A percentile compares a stretch with the other conserved stretches of the same genome.
Evolutionary conservation across 2,329 filamentous ascomycete species (phyloP).

Genomic region (Coniochaeta sp.): DNA sequence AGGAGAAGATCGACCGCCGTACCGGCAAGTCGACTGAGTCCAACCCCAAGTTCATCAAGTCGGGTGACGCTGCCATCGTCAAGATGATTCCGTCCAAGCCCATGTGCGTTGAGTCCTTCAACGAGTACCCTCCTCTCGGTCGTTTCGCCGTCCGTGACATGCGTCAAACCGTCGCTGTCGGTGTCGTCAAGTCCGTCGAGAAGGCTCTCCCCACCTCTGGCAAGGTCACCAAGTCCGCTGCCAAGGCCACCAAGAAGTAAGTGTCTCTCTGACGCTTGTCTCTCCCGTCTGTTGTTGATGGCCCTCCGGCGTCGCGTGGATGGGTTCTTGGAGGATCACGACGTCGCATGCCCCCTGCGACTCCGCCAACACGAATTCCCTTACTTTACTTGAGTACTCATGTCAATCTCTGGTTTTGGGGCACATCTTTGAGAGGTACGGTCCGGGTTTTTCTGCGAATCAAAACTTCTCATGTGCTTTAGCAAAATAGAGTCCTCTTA

Average conservation of each 20-base stretch:
- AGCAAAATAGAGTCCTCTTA: slow-evolving; percentile 26
- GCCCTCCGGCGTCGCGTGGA: not conserved
- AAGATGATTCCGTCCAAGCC: slow-evolving; percentile 99
- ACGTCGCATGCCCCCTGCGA: slow-evolving; percentile 2
- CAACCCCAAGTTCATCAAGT: slow-evolving; percentile 99
- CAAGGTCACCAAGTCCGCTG: slow-evolving; percentile 67
- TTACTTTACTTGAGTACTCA: slow-evolving; percentile 17
- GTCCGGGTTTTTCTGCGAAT: slow-evolving; percentile 22
- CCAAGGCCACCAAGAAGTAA: slow-evolving; percentile 73
- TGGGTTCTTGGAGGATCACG: not conserved
- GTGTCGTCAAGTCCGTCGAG: slow-evolving; percentile 86
- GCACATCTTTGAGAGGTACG: slow-evolving; percentile 19
- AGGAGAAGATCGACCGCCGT: slow-evolving; percentile 99
- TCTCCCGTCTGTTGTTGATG: slow-evolving; percentile 5
- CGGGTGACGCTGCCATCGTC: slow-evolving; percentile 99
- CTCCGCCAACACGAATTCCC: slow-evolving; percentile 14
- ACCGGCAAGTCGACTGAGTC: slow-evolving; percentile 95
- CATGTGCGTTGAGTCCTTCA: slow-evolving; percentile 99
- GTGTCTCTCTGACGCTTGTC: slow-evolving; percentile 6
- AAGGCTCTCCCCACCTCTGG: slow-evolving; percentile 50
- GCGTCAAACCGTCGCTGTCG: slow-evolving; percentile 82
- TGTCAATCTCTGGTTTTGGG: slow-evolving; percentile 20
- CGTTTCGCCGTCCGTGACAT: slow-evolving; percentile 99
- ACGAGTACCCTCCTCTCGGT: slow-evolving; percentile 97
- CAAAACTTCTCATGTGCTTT: slow-evolving; percentile 25